Evolutionary conservation across 495 filamentous ascomycete genomes (phyloP), one percentile per base, ranked within the genome.

Genomic region (Aspergillus indologenus): DNA sequence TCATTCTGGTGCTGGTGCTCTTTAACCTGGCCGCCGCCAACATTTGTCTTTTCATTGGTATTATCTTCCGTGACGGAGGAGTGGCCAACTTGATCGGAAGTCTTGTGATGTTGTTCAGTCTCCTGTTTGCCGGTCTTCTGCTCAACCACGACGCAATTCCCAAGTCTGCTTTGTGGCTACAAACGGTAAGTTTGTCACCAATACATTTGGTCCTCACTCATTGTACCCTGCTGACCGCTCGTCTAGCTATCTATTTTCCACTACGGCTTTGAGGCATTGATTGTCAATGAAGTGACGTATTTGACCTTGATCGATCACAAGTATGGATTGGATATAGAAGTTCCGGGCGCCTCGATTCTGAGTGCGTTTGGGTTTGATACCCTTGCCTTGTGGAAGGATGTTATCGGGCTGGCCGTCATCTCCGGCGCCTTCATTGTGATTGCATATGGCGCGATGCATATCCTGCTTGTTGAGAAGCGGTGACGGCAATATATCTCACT

Each of bases 271-370:
- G 94, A 97, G 77, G 88, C 90, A 2, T 81, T 99, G 21, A 94
- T 98, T 59, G 94, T 99, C 66, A 99, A 99, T 70, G 94, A 99
- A 75, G 94, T 97, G 52, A 85, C 86, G n/a, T 91, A 88, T 70
- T 79, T 98, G 59, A 91, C 88, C 1, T 81, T 99, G 58, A 83
- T 91, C 49, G 95, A 99, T 66, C 85, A 95, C 68, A 94, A 97
- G 72, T 94, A 90, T 63, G 94, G 94, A 3, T 82, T 99, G 3
- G 90, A 98, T 66, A 99, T 99, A 51, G 91, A 93, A 62, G 92
- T 99, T 0, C 94, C 94, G 0, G 94, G 94, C 18, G 90, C 93
- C 0, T 90, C 93, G 0, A 99, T 99, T 64, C 76, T 99, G 29
- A 93, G 87, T 71, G 88, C 88, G 1, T 98, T 99, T 67, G 94